A percentile compares a stretch with the other conserved stretches of the same genome.
These are phyloP conservation scores for Alternaria triticimaculans DNA, from an alignment of 2,329 filamentous ascomycete species.

Conservation along the genomic window DNA sequence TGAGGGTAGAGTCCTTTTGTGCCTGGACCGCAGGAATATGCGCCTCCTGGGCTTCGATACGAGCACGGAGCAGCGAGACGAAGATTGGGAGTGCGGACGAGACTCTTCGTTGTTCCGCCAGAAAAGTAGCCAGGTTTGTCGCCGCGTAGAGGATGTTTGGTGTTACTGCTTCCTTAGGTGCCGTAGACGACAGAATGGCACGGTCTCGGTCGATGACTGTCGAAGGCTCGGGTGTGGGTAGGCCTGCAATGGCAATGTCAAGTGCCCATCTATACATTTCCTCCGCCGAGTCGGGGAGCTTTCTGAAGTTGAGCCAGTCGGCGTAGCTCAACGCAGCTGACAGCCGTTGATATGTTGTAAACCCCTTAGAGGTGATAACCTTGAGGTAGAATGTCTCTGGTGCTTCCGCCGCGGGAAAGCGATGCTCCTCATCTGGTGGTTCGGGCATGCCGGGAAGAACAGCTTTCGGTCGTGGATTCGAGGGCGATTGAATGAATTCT, in stretches of 20 bases:
- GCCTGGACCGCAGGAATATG: slow-evolving; percentile 27
- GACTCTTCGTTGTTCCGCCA: slow-evolving; percentile 72
- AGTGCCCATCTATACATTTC: slow-evolving; percentile 79
- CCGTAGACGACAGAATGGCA: slow-evolving; percentile 64
- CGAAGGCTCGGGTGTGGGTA: slow-evolving; percentile 51
- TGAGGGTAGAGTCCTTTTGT: slow-evolving; percentile 32
- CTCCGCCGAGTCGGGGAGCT: slow-evolving; percentile 67
- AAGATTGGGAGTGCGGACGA: slow-evolving; percentile 80
- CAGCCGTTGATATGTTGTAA: slow-evolving; percentile 78
- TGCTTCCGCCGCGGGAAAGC: slow-evolving; percentile 67
- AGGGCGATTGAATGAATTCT: slow-evolving; percentile 78
- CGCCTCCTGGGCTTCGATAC: slow-evolving; percentile 64
- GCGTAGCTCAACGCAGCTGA: slow-evolving; percentile 84
- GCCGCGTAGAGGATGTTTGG: slow-evolving; percentile 77
- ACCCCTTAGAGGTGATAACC: slow-evolving; percentile 79
- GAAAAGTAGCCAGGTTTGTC: slow-evolving; percentile 79
- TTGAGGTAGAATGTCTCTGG: slow-evolving; percentile 83
- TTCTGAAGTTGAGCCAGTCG: slow-evolving; percentile 83
- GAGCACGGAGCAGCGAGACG: slow-evolving; percentile 80
- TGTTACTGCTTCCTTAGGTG: slow-evolving; percentile 61
- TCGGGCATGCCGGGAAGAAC: slow-evolving; percentile 68
- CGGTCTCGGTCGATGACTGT: slow-evolving; percentile 67
- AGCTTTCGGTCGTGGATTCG: slow-evolving; percentile 80
- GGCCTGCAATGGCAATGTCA: slow-evolving; percentile 70
- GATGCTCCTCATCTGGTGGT: slow-evolving; percentile 78